Evolutionary conservation across 2,329 filamentous ascomycete species (phyloP), one percentile per base, ranked within the genome.

Genomic region (Aspergillus tamarii): DNA sequence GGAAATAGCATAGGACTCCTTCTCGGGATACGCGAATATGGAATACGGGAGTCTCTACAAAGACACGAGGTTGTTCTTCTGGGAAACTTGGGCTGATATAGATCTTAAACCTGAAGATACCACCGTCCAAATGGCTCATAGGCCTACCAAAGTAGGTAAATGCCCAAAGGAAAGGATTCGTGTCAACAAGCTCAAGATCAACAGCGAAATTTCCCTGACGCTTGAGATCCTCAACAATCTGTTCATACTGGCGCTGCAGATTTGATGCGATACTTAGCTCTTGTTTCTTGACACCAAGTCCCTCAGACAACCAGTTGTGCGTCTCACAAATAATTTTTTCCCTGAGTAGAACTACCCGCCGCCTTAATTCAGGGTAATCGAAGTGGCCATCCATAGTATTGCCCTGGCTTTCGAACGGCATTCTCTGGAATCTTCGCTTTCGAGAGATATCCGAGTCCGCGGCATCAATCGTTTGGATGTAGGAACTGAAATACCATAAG

Each of bases 401-500:
- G 64, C 83, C 86, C 0, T 76, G 73, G 48, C 87, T 86, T 74
- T 99, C 95, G 69, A 99, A 99, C 0, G 93, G 92, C 92, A 97
- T 96, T 57, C 85, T 85, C n/a, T 82, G 78, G 72, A 99, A 98
- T 0, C 75, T 66, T 43, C 87, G 81, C 3, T 87, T 86, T 64
- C 90, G 87, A 65, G 85, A 84, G 61, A 89, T 86, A 69, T 91
- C 87, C 30, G 81, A 77, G 34, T 80, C 77, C 19, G 65, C 61
- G 12, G 66, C 84, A 43, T 88, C 84, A 58, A 96, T 89, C 1
- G 90, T 85, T 4, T 85, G 82, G 26, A 95, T 82, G 73, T 98
- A 98, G 3, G 91, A 91, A 69, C 96, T 91, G 76, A 92, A 96
- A 79, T 98, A 98, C 95, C 95, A 98, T 16, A 98, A 82, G 74